A percentile compares a stretch with the other conserved stretches of the same genome.
These are phyloP conservation scores for Mallotus japonicus DNA, from an alignment of 441 rosid species.

Conservation along the genomic window DNA sequence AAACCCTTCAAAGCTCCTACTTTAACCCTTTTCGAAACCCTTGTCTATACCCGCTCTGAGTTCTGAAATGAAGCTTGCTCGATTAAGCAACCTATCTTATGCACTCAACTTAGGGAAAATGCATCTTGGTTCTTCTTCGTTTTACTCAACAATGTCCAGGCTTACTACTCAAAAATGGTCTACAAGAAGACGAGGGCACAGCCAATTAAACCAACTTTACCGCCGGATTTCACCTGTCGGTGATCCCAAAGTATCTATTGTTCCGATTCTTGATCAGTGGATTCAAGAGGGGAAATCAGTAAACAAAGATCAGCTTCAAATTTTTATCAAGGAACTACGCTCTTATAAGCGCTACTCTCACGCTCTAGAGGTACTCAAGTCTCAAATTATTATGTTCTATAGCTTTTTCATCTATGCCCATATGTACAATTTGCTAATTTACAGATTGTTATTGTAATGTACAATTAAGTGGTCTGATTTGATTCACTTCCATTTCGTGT, in stretches of 20 bases:
- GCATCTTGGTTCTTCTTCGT: background rate
- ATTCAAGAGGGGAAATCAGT: slow-evolving; percentile 6
- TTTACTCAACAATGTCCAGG: background rate
- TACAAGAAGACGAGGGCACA: background rate
- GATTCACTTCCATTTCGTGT: background rate
- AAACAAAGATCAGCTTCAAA: background rate
- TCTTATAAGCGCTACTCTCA: slow-evolving; percentile 14
- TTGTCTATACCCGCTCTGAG: too few species aligned
- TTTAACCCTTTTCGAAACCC: too few species aligned
- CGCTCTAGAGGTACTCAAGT: slow-evolving; percentile 21
- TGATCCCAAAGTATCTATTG: background rate
- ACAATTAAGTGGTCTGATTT: background rate
- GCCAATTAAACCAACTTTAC: background rate
- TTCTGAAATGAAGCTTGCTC: background rate
- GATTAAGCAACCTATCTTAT: background rate
- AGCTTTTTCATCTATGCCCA: too few species aligned
- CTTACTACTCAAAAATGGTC: background rate
- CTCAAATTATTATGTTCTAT: background rate
- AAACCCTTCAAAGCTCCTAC: too few species aligned
- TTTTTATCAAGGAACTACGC: slow-evolving; percentile 13
- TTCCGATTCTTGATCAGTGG: slow-evolving; percentile 19
- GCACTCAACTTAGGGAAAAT: background rate
- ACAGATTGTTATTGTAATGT: too few species aligned
- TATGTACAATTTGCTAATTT: background rate
- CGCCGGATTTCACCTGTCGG: background rate